Evolutionary conservation across 73 alveolate species (phyloP), one percentile per base, ranked within the genome.

Genomic region (Breviolum minutum): DNA sequence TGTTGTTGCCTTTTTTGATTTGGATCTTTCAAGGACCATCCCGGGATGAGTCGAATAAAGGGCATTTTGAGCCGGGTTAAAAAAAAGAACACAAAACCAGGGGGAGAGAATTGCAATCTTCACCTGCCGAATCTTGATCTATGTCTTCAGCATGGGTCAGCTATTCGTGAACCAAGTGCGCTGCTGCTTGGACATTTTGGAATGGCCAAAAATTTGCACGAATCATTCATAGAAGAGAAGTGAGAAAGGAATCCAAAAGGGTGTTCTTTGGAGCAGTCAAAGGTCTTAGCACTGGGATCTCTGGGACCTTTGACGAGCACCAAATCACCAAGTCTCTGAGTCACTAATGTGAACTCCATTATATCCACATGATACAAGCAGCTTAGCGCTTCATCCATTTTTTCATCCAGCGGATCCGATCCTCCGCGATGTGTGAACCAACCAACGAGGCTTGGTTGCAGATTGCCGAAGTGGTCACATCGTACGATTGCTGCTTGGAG

Each of bases 71-170:
- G 54, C 54, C 54, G 54, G 77, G 77, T 2, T 2, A 68, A 68
- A 14, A 22, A 14, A 68, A 14, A 17, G 6, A 1, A 68, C 77
- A 68, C 24, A 2, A 2, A 32, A 86, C 61, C 17, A 92, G 98
- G 98, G 68, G 26, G 98, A 92, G 86, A 88, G 98, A 10, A 92
- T 74, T 26, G 98, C 90, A 27, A 92, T 92, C 66, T 92, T 92
- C 22, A 68, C 85, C 7, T 92, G 98, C 84, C 98, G 98, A 32
- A 92, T 92, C n/a, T 22, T 80, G 80, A 92, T 92, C 90, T 92
- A 92, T n/a, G 98, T 92, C 98, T 92, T 92, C 90, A 92, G 98
- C 98, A 92, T 92, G 98, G 98, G 98, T 61, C 90, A 79, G n/a
- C 98, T 92, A 30, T 63, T 92, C 19, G 54, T 92, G 19, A 92